Evolutionary conservation across 164 flowering plant species (phyloP), one percentile per base, ranked within the genome.

Genomic region (Chimonanthus praecox): DNA sequence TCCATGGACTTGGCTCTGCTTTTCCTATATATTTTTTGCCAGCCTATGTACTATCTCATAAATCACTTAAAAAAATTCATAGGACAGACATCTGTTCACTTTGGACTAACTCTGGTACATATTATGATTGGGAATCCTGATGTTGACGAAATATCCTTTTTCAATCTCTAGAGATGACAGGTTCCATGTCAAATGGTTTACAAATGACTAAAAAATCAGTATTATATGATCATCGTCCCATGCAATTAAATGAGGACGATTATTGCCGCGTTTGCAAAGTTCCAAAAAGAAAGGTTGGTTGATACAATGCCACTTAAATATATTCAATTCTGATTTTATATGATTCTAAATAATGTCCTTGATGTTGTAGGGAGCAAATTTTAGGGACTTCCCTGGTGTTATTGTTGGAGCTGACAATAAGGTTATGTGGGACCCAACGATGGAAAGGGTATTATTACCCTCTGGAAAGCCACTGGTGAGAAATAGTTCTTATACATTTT

Each of bases 381-480:
- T 90, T 43, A 85, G 99, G 73, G 87, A 94, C 76, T 75, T 94
- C 15, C 83, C 87, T 7, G 99, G 99, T 49, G 90, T 94, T 2
- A 33, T 72, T 7, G 87, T 95, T 46, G 71, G 84, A 48, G 11
- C 76, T 0, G 83, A 87, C 60, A 90, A 91, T 3, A 81, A 74
- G 54, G 96, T 90, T 3, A 84, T 81, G 20, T 86, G 82, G 85
- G 97, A 91, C 70, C 84, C 87, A 5, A 18, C 77, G 5, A 73
- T 87, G 0, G 79, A 80, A 50, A 81, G 90, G 48, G 86, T 78
- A 9, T 54, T 71, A 0, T 71, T 92, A 21, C 78, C 86, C 0
- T 89, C 97, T 0, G 88, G 89, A 51, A 94, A 88, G 64, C 91
- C 89, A 3, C 49, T 94, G 96, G 99, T 94, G 84, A 61, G 11